These are phyloP conservation scores for Fomitopsis pulvina DNA, from an alignment of 768 basidiomycete genomes.

Conservation along the genomic window DNA sequence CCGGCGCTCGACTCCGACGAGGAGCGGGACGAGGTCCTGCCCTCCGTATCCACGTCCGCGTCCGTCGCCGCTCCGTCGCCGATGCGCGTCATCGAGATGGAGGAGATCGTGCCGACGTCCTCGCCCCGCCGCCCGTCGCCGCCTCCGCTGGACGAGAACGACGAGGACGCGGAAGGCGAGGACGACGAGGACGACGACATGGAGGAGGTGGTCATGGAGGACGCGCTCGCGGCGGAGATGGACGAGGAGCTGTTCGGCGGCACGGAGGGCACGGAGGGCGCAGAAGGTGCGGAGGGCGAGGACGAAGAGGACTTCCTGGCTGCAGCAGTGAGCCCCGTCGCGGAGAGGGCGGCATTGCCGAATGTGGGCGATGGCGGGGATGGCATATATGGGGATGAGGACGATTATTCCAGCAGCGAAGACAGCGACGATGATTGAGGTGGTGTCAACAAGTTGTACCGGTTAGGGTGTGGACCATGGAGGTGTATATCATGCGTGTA, in stretches of 20 bases:
- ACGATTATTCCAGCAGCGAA: conserved; percentile 21
- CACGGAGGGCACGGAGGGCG: not conserved
- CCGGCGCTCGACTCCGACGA: conserved; percentile 17
- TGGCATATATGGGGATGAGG: conserved; percentile 13
- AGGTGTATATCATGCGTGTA: no score
- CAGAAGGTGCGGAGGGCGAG: conserved; percentile 9
- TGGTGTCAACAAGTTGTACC: no score
- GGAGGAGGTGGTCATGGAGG: conserved; percentile 18
- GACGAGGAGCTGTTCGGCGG: conserved; percentile 8
- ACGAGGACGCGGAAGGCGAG: not conserved
- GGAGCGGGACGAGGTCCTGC: conserved; percentile 20
- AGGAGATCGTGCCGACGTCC: conserved; percentile 18
- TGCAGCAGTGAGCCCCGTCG: conserved; percentile 13
- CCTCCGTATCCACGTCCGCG: conserved; percentile 3
- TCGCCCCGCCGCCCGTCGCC: conserved; percentile 5
- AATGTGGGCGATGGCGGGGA: conserved; percentile 2
- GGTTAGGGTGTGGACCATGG: no score
- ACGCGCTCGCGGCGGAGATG: conserved; percentile 13
- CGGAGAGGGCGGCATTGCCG: conserved; percentile 11
- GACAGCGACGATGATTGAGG: conserved; percentile 23
- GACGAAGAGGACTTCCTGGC: conserved; percentile 16
- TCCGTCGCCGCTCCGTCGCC: conserved; percentile 1
- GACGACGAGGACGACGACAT: conserved; percentile 8
- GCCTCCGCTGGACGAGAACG: not conserved
- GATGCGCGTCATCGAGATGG: conserved; percentile 19